Percentiles rank a stretch among this genome's conserved stretches.
These are phyloP conservation scores for Gryganskiella cystojenkinii DNA, from an alignment of 192 early-diverging fungal species.

Conservation along the genomic window DNA sequence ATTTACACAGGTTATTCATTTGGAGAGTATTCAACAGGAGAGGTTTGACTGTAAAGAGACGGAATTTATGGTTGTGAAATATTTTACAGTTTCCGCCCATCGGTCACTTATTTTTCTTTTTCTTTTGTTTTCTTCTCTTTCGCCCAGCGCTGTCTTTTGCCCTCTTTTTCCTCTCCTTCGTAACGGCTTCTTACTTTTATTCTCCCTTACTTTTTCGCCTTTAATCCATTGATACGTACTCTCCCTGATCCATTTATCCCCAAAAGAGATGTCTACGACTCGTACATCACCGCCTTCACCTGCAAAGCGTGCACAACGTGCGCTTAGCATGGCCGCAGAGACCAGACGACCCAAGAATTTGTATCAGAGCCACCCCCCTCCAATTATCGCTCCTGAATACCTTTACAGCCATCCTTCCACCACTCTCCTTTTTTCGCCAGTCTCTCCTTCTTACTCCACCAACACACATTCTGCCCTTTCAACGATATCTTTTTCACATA, in stretches of 20 bases:
- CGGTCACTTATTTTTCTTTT: neutral
- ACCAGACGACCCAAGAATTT: slow-evolving; percentile 17
- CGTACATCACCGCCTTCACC: slow-evolving; percentile 11
- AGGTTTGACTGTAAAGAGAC: neutral
- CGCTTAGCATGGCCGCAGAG: slow-evolving; percentile 43
- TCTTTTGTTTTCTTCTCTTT: neutral
- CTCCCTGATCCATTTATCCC: slow-evolving; percentile 9
- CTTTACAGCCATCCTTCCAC: neutral
- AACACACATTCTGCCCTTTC: no score
- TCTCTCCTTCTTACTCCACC: neutral
- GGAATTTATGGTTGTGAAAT: neutral
- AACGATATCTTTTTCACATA: no score
- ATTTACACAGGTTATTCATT: no score
- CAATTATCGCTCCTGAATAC: neutral
- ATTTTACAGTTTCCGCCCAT: no score
- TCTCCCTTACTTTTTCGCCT: neutral
- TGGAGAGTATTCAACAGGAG: no score
- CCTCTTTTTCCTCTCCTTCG: neutral
- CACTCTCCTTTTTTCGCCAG: no score
- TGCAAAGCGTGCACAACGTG: slow-evolving; percentile 39
- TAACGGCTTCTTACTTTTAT: neutral
- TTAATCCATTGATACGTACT: neutral
- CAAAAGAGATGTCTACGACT: slow-evolving; percentile 8
- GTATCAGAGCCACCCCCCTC: neutral
- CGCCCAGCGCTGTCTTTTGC: neutral